Evolutionary conservation across 164 flowering plant species (phyloP), one percentile per base, ranked within the genome.

Genomic region (Vitis rotundifolia): DNA sequence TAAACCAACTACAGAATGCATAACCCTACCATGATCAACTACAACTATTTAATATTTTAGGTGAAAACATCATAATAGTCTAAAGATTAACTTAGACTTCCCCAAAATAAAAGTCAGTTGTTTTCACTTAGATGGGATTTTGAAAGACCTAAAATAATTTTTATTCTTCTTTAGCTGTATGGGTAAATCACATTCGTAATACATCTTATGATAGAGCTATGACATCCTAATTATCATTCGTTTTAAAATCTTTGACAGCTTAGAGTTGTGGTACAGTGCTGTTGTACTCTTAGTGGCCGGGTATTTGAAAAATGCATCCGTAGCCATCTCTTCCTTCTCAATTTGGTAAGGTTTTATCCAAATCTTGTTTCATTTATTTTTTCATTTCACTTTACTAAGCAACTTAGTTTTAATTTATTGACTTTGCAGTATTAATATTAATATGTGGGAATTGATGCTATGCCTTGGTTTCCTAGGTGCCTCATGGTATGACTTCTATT

Each of bases 221-320:
- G 26, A 22, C 26, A 22, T 22, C 26, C 26, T 22, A 22, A 22
- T 22, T 22, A 22, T 22, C 26, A 22, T 22, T 22, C 26, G 26
- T 22, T 28, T 6, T 26, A 11, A 10, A 12, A 48, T 26, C 2
- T 28, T 18, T 12, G 3, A 55, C 51, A 82, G 85, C 69, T 67
- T 82, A 29, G 84, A 85, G 62, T 12, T 80, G 11, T 82, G 88
- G 85, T 82, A 85, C 73, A 77, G 68, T 50, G 77, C 81, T 16
- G 60, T 80, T 56, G 71, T 84, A 3, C 76, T 83, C 16, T 65
- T 84, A 28, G 44, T 84, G 53, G 81, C 85, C 0, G 85, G 87
- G 18, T 73, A 81, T 53, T 63, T 80, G 79, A 68, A 67, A 68
- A 66, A 84, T 69, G 83, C 87, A 14, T 68, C 57, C 22, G 73